Evolutionary conservation across 768 basidiomycete species (phyloP).

Genomic region (Tephrocybe sp.): DNA sequence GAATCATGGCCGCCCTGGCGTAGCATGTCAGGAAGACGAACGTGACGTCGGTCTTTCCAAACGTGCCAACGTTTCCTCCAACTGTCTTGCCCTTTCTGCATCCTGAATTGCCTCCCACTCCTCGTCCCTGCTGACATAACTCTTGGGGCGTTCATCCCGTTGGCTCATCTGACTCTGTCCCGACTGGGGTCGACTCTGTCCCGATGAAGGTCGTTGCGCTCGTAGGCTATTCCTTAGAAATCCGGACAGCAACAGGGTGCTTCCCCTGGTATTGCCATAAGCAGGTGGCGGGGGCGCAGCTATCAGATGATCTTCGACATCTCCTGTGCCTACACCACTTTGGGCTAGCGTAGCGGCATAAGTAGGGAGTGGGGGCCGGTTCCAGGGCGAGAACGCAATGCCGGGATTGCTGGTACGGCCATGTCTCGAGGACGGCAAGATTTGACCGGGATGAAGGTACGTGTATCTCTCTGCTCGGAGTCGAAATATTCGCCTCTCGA

Average conservation of each 20-base stretch:
- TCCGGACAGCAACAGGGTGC: conserved; percentile 56
- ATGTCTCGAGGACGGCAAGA: conserved; percentile 40
- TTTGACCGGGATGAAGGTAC: conserved; percentile 57
- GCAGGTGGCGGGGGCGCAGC: conserved; percentile 70
- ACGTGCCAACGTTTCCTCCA: conserved; percentile 56
- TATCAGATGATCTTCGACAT: conserved; percentile 70
- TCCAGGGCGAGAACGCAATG: conserved; percentile 64
- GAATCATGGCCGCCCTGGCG: not conserved
- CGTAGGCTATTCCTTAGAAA: conserved; percentile 47
- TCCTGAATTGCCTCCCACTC: conserved; percentile 55
- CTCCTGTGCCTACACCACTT: conserved; percentile 68
- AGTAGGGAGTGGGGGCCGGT: conserved; percentile 64
- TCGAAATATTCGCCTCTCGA: conserved; percentile 64
- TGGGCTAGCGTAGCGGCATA: conserved; percentile 70
- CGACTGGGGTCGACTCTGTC: conserved; percentile 37
- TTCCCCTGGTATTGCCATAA: conserved; percentile 74
- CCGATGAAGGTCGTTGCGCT: conserved; percentile 44
- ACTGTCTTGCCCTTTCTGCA: conserved; percentile 46
- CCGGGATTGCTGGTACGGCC: conserved; percentile 22
- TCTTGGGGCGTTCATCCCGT: conserved; percentile 42
- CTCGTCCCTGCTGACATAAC: conserved; percentile 53
- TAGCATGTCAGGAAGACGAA: conserved; percentile 6
- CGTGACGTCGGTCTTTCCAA: conserved; percentile 33
- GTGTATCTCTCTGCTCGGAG: conserved; percentile 65
- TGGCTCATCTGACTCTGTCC: conserved; percentile 29